phyloP scores from a whole-genome alignment of 148 eudicot species.

The Limonium bicolor region DNA sequence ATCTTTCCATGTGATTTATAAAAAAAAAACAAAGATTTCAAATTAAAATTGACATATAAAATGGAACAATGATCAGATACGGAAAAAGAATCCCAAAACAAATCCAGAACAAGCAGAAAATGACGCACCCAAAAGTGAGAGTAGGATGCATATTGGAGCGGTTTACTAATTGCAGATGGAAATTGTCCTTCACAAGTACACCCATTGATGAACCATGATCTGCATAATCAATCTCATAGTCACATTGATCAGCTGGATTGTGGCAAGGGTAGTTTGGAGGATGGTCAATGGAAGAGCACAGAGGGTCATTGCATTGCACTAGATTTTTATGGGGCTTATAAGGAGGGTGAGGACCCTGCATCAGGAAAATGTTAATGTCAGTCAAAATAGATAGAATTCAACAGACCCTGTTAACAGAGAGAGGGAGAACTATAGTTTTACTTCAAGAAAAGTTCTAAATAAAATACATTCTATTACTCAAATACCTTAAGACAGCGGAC shows the following conservation, averaged over 20 bases:
- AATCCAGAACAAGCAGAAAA: not conserved
- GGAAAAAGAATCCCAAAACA: too few relatives aligned
- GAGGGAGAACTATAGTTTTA: not conserved
- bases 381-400: not conserved
- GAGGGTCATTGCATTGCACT: conserved; percentile 41
- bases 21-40: not conserved
- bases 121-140: conserved; percentile 57
- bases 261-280: conserved; percentile 31
- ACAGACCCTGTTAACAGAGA: not conserved
- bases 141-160: conserved; percentile 29
- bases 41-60: too few relatives aligned
- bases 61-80: too few relatives aligned
- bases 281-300: conserved; percentile 42
- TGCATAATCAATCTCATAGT: conserved; percentile 58
- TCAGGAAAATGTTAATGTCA: not conserved
- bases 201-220: conserved; percentile 52
- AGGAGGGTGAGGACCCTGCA: conserved; percentile 72
- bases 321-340: conserved; percentile 62
- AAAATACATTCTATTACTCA: not conserved
- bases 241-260: conserved; percentile 48
- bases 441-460: not conserved
- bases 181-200: conserved; percentile 47
- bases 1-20: not conserved
- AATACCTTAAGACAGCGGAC: conserved; percentile 41
- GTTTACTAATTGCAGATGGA: conserved; percentile 32